Conservation (phyloP, 768 basidiomycete genomes). For the Leccinellum luteum region DNA sequence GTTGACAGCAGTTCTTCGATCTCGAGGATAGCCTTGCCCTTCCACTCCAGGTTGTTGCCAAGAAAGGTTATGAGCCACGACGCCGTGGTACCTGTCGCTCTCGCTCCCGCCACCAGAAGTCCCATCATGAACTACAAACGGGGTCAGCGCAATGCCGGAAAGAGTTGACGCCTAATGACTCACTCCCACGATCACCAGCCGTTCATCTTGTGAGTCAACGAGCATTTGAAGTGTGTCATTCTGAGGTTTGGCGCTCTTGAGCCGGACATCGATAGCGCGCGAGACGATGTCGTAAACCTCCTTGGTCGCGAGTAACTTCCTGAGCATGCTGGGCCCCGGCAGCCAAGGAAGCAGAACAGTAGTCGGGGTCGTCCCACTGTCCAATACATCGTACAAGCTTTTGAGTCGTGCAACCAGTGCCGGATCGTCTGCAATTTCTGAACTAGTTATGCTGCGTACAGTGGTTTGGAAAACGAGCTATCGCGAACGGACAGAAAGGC, state of each 20-base stretch:
- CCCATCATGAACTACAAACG: slow-evolving; percentile 73
- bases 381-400: slow-evolving; percentile 63
- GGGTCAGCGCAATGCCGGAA: slow-evolving; percentile 22
- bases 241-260: slow-evolving; percentile 52
- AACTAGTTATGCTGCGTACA: slow-evolving; percentile 61
- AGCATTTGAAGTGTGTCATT: slow-evolving; percentile 76
- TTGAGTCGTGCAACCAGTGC: slow-evolving; percentile 60
- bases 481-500: neutral
- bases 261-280: slow-evolving; percentile 52
- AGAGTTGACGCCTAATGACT: slow-evolving; percentile 17
- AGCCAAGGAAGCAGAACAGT: slow-evolving; percentile 77
- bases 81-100: slow-evolving; percentile 78
- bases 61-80: slow-evolving; percentile 77
- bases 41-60: slow-evolving; percentile 65
- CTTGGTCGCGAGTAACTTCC: slow-evolving; percentile 70
- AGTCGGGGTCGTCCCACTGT: slow-evolving; percentile 67
- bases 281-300: slow-evolving; percentile 70
- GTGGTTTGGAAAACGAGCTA: slow-evolving; percentile 74
- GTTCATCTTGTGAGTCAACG: slow-evolving; percentile 67
- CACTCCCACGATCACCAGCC: slow-evolving; percentile 68
- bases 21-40: slow-evolving; percentile 57
- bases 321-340: slow-evolving; percentile 68
- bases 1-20: slow-evolving; percentile 51
- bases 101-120: slow-evolving; percentile 73
- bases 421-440: slow-evolving; percentile 69